Evolutionary conservation across 257 asterid species (phyloP), one percentile per base, ranked within the genome.

Genomic region (Penstemon davidsonii): DNA sequence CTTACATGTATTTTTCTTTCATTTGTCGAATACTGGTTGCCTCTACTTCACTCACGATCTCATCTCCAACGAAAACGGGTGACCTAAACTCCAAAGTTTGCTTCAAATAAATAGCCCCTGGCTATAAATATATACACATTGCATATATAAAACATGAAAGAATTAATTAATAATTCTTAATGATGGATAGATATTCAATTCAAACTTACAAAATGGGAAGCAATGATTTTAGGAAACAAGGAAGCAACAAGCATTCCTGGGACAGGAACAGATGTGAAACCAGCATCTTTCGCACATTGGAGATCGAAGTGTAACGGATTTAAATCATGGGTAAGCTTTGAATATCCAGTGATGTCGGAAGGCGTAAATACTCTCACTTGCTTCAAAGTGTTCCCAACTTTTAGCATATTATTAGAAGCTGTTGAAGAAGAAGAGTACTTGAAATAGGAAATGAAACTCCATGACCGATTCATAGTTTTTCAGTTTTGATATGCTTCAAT

Each of bases 181-280:
- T 61, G 58, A 38, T 12, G 43, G 51, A 59, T 8, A 47, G 33
- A 1, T 12, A 12, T 38, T 6, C 5, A 12, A 41, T 18, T 47
- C 33, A 25, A 25, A 73, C 94, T 81, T 62, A 86, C 97, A 50
- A 88, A 90, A 68, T 84, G 79, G 52, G 88, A 82, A 70, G 99
- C 96, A 15, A 88, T 88, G 59, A 87, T 82, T 60, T 92, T 77
- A 7, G 99, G 97, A 74, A 93, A 90, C 75, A 90, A 49, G 25
- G 96, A 81, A 43, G 96, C 97, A 6, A 90, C 91, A 40, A 90
- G 87, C 79, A 88, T 81, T 70, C 99, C 96, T 0, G 96, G 97
- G 63, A 93, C 84, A 4, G 83, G 79, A 62, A 69, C 45, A 36
- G 78, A 91, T 0, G 4, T 9, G 59, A 88, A 90, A 42, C 97